Percentiles rank a stretch among this genome's conserved stretches.
Evolutionary conservation across 75 land plant species (phyloP).

Genomic region (Adiantum capillusveneris): DNA sequence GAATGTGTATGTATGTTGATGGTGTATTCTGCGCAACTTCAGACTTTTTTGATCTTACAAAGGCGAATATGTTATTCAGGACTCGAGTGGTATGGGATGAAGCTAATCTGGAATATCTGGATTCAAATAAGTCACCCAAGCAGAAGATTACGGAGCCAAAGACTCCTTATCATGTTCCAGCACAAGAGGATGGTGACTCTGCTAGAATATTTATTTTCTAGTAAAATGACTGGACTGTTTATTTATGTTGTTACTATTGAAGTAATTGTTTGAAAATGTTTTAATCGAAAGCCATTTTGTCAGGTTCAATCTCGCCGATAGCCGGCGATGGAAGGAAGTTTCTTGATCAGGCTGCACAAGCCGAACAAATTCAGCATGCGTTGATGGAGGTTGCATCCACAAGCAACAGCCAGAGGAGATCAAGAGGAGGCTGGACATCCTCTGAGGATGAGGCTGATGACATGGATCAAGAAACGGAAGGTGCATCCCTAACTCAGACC

Average conservation of each 20-base stretch:
- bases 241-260: too few species aligned
- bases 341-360: slow-evolving; percentile 40
- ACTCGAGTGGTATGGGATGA: slow-evolving; percentile 80
- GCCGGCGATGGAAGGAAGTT: slow-evolving; percentile 33
- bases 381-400: slow-evolving; percentile 69
- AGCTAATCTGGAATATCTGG: slow-evolving; percentile 66
- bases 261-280: too few species aligned
- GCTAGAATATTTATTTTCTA: too few species aligned
- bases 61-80: too few species aligned
- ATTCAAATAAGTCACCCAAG: slow-evolving; percentile 74
- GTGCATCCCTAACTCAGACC: slow-evolving; percentile 11
- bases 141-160: slow-evolving; percentile 91
- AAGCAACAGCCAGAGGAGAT: slow-evolving; percentile 15
- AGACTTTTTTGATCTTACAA: too few species aligned
- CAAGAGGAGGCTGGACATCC: slow-evolving; percentile 60
- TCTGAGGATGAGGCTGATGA: slow-evolving; percentile 82
- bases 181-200: slow-evolving; percentile 48
- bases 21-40: too few species aligned
- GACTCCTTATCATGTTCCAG: slow-evolving; percentile 77
- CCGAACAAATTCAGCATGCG: slow-evolving; percentile 64
- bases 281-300: too few species aligned
- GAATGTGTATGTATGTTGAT: too few species aligned
- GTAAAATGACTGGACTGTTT: too few species aligned
- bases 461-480: slow-evolving; percentile 59
- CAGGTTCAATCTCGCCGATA: slow-evolving; percentile 54